Evolutionary conservation across 495 filamentous ascomycete genomes (phyloP), one percentile per base, ranked within the genome.

Genomic region (Penicillium psychrofluorescens): DNA sequence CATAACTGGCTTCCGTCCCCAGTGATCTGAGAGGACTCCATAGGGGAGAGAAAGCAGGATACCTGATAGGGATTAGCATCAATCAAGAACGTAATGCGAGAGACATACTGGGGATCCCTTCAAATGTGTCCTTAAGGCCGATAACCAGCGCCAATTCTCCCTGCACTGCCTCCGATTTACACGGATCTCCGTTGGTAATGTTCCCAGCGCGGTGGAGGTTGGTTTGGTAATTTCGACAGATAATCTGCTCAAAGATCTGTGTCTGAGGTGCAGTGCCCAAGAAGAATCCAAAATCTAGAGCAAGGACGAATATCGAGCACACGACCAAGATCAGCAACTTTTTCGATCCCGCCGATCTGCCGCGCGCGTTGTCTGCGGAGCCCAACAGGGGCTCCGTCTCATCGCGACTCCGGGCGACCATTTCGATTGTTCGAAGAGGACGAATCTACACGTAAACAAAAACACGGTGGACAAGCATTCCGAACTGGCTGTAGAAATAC

Each of bases 131-230:
- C 45, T 63, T 69, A 50, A 66, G 72, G 1, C 62, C 70, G 9
- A 49, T 49, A n/a, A 74, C 46, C 36, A 67, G 48, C 1, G 70
- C 70, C 31, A 73, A 40, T 35, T 72, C 63, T 31, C 53, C 63
- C 51, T 74, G 70, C 22, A 73, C 66, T 1, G 58, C 41, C 36
- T 64, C 67, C 10, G 70, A 59, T 49, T 71, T 71, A 40, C 70
- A 73, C 12, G 46, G 51, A 15, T 55, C 45, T 2, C 39, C 32
- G 6, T 40, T 11, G 4, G 38, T 11, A 2, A 4, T 34, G 44
- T 45, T 43, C 15, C 33, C 22, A 32, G 12, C 28, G 35, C 11
- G 22, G 15, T 39, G 34, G 28, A 51, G 36, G 14, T 41, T 27
- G 1, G 44, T 32, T 11, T 62, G 64, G 31, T 68, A 55, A 1